A percentile compares a stretch with the other conserved stretches of the same genome.
Evolutionary conservation across 1,284 basidiomycete genomes (phyloP).

Genomic region (Erythrobasidium hasegawianum): DNA sequence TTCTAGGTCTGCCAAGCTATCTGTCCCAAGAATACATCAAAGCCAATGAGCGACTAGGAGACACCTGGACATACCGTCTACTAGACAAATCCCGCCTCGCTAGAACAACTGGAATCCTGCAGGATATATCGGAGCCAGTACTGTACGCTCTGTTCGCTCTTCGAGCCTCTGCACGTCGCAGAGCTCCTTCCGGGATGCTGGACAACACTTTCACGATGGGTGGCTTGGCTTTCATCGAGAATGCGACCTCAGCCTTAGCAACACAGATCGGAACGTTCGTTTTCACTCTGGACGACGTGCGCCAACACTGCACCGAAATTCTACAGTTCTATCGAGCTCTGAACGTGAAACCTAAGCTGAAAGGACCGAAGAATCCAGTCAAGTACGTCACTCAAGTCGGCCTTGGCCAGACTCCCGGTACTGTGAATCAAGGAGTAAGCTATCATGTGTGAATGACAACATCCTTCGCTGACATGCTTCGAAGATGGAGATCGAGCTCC

Average conservation of each 20-base stretch:
- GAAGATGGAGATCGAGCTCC: slow-evolving; percentile 44
- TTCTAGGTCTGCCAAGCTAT: slow-evolving; percentile 17
- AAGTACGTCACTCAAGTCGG: slow-evolving; percentile 11
- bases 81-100: slow-evolving; percentile 15
- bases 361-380: slow-evolving; percentile 1
- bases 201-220: slow-evolving; percentile 9
- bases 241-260: slow-evolving; percentile 7
- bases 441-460: too few species aligned
- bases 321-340: slow-evolving; percentile 28
- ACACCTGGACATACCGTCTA: slow-evolving; percentile 17
- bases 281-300: slow-evolving; percentile 27
- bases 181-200: not conserved
- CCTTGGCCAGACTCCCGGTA: not conserved
- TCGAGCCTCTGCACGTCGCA: slow-evolving; percentile 8
- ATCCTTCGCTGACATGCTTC: not conserved
- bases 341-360: slow-evolving; percentile 16
- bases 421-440: slow-evolving; percentile 10
- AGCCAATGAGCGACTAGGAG: slow-evolving; percentile 13
- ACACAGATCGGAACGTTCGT: slow-evolving; percentile 19
- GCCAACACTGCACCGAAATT: slow-evolving; percentile 25
- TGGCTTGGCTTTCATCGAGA: slow-evolving; percentile 20
- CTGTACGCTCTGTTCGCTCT: slow-evolving; percentile 31
- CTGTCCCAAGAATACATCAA: slow-evolving; percentile 15
- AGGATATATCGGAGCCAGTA: slow-evolving; percentile 13
- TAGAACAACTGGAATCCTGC: slow-evolving; percentile 13